A percentile compares a stretch with the other conserved stretches of the same genome.
phyloP scores from a whole-genome alignment of 805 yeast genomes.

The Candida sithepensis region DNA sequence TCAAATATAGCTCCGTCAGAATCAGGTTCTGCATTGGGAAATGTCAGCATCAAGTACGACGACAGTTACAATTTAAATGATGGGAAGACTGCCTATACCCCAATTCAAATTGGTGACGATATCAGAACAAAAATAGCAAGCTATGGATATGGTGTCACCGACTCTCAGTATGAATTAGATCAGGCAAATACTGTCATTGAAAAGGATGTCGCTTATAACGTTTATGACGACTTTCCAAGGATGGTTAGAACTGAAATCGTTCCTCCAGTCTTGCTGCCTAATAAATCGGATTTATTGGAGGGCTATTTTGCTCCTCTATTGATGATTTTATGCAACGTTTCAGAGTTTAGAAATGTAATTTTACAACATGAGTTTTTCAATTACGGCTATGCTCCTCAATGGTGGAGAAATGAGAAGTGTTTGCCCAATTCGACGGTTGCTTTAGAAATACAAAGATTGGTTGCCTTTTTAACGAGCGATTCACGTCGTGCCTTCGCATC shows the following conservation, averaged over 20 bases:
- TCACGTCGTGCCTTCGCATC: slow-evolving; percentile 39
- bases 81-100: slow-evolving; percentile 13
- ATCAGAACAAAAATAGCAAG: slow-evolving; percentile 20
- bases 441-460: slow-evolving; percentile 36
- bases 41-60: background rate
- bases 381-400: slow-evolving; percentile 35
- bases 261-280: slow-evolving; percentile 36
- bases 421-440: slow-evolving; percentile 25
- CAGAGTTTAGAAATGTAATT: slow-evolving; percentile 31
- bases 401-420: slow-evolving; percentile 37
- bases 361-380: slow-evolving; percentile 29
- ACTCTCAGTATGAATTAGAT: slow-evolving; percentile 4
- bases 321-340: slow-evolving; percentile 36
- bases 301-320: slow-evolving; percentile 40
- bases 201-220: slow-evolving; percentile 15
- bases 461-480: slow-evolving; percentile 34
- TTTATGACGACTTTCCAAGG: slow-evolving; percentile 32
- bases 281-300: slow-evolving; percentile 31
- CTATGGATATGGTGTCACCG: slow-evolving; percentile 14
- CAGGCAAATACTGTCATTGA: slow-evolving; percentile 3
- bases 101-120: slow-evolving; percentile 24
- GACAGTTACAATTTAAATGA: slow-evolving; percentile 5
- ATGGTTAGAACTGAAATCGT: slow-evolving; percentile 17
- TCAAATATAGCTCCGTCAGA: background rate
- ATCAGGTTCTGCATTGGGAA: slow-evolving; percentile 1